Base-by-base conservation (phyloP, 2,329 filamentous ascomycete genomes). In the Trichoderma breve region DNA sequence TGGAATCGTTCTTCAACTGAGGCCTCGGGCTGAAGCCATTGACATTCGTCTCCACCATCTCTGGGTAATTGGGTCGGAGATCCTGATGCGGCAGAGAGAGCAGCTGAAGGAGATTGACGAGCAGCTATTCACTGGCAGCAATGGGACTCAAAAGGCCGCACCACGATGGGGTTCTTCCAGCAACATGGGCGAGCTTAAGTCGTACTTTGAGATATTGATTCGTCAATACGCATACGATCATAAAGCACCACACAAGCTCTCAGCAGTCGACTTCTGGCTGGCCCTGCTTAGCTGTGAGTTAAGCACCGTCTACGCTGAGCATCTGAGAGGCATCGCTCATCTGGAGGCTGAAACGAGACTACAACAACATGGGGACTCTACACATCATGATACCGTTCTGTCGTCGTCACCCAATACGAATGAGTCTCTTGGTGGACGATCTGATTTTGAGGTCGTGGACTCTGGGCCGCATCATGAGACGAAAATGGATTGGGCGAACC, bases 1-100 rank as follows among this genome's bases (percentile, higher is more conserved):
- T 86, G 91, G 89, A 1, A 82, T 97, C 74, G 85, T 97, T 36
- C 79, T 94, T 61, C 88, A 91, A 63, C 86, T 89, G 61, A 77
- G 79, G 11, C 78, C 79, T 2, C 64, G 73, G 15, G 76, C 78
- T 32, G 70, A 81, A 62, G 82, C 83, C 7, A 84, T 95, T 24
- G 93, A 97, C 78, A 80, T 95, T 62, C 88, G 94, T 51, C 84
- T 84, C 24, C 86, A 91, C 76, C 87, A 89, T 43, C 87, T 92
- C 74, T 98, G 95, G 95, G 91, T 91, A 15, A 87, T 97, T 58
- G 94, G 93, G 0, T 93, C 93, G 2, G 95, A 97, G 81, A 88
- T 98, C 24, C 82, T 97, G 71, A 89, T 97, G 82, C 88, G 92
- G 18, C 82, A 86, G 32, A 86, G 85, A 7, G 83, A 86, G 73